Evolutionary conservation across 768 basidiomycete genomes (phyloP).

Genomic region (Podaxis sp.): DNA sequence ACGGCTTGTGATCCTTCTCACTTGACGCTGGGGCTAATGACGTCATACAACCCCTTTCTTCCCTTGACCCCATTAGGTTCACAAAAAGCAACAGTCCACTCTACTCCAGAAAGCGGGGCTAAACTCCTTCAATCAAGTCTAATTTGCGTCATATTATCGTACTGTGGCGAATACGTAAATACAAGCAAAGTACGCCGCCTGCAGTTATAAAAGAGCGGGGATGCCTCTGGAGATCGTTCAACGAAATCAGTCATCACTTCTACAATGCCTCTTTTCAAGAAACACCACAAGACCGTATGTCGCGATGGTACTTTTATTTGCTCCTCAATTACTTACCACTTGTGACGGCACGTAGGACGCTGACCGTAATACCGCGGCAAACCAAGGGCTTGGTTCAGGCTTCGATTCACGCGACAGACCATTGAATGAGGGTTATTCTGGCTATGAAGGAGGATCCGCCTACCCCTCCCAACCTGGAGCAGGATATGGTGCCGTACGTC

Average conservation of each 20-base stretch:
- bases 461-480: neutral
- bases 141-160: neutral
- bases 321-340: too few relatives aligned
- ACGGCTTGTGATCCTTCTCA: neutral
- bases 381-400: too few relatives aligned
- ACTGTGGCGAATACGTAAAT: neutral
- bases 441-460: neutral
- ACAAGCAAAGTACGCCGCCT: neutral
- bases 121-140: neutral
- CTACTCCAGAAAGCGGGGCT: neutral
- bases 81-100: neutral
- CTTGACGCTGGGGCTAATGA: neutral
- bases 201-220: neutral
- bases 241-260: neutral
- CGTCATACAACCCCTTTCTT: neutral
- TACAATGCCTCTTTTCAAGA: slow-evolving; percentile 1
- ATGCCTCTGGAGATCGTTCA: neutral
- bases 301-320: neutral
- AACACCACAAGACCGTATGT: neutral
- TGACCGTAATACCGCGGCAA: too few relatives aligned
- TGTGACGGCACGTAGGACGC: too few relatives aligned
- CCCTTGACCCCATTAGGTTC: neutral
- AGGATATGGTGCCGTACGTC: neutral
- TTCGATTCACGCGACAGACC: neutral
- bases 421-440: neutral